Evolutionary conservation across 495 filamentous ascomycete species (phyloP), one percentile per base, ranked within the genome.

Genomic region (Neurospora sp.): DNA sequence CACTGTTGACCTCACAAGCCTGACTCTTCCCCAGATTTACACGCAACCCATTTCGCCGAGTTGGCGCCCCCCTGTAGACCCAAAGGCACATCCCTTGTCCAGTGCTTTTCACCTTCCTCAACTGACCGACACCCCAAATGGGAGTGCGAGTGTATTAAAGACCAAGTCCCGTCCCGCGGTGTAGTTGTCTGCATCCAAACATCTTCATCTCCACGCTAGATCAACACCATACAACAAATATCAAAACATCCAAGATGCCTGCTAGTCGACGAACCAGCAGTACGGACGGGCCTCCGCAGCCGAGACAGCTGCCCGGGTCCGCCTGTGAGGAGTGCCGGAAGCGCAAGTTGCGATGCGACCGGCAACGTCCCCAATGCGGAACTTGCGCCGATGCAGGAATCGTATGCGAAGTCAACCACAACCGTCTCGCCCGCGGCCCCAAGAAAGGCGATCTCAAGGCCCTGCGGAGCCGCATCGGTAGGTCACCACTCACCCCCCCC

Each of bases 391-490:
- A 87, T 35, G 80, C 82, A n/a, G 85, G 83, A 10, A 79, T 86
- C 40, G 75, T 78, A 31, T 89, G 87, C 77, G 82, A 85, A 66
- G 81, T 86, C 39, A 86, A 81, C 76, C 84, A 84, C 40, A 78
- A 81, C 23, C 85, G 85, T 14, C 79, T 82, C 31, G 80, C 82
- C 37, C 78, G 87, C 9, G 87, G 87, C 0, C 88, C 87, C 0
- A 86, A 88, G 72, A 88, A 86, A 70, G 86, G 87, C 18, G 84
- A 88, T 70, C 79, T 88, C 71, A 85, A 86, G 40, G 85, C 84
- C 0, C 79, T 88, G 46, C 80, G 84, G 70, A 84, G 80, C 48
- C 81, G 85, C 37, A 84, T 88, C 62, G 83, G 86, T 86, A 74
- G 46, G 83, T 78, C 20, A 54, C 27, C 39, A 39, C 39, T 11